These are phyloP conservation scores for Powellomyces hirtus DNA, from an alignment of 192 early-diverging fungal species.

Conservation along the genomic window DNA sequence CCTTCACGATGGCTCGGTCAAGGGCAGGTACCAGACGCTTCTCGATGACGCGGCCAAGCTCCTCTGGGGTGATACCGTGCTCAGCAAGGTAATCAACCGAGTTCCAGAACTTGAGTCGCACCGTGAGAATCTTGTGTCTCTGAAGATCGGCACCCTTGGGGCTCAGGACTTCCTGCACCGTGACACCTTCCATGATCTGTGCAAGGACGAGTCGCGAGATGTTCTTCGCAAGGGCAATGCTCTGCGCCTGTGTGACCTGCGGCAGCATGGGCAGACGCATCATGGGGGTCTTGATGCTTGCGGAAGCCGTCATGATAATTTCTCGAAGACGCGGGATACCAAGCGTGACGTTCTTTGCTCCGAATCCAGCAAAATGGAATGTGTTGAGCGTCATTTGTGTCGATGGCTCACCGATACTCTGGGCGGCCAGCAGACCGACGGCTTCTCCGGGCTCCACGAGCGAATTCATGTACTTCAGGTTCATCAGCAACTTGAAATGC, in stretches of 20 bases:
- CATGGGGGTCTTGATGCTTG: constrained; percentile 83
- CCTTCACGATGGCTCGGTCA: constrained; percentile 72
- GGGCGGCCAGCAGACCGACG: constrained; percentile 95
- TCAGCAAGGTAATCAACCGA: constrained; percentile 73
- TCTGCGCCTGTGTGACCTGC: constrained; percentile 55
- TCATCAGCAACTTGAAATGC: constrained; percentile 89
- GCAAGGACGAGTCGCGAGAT: constrained; percentile 73
- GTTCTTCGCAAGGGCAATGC: constrained; percentile 65
- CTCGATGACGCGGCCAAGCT: constrained; percentile 76
- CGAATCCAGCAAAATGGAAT: constrained; percentile 93
- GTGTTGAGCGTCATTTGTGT: constrained; percentile 99
- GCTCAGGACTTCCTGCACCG: constrained; percentile 72
- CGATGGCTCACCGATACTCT: constrained; percentile 97
- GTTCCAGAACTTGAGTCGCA: constrained; percentile 84
- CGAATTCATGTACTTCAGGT: constrained; percentile 91
- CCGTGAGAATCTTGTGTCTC: constrained; percentile 74
- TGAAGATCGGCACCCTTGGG: constrained; percentile 35
- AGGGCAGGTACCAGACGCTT: constrained; percentile 69
- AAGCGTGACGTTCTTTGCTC: constrained; percentile 98
- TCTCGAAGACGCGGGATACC: constrained; percentile 99
- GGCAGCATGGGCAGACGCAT: constrained; percentile 83
- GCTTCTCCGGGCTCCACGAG: constrained; percentile 97
- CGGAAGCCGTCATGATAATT: constrained; percentile 98
- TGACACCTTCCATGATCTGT: constrained; percentile 84
- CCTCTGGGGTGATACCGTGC: constrained; percentile 64